Base-by-base conservation (phyloP, 495 filamentous ascomycete genomes). In the Parathielavia hyrcaniae region DNA sequence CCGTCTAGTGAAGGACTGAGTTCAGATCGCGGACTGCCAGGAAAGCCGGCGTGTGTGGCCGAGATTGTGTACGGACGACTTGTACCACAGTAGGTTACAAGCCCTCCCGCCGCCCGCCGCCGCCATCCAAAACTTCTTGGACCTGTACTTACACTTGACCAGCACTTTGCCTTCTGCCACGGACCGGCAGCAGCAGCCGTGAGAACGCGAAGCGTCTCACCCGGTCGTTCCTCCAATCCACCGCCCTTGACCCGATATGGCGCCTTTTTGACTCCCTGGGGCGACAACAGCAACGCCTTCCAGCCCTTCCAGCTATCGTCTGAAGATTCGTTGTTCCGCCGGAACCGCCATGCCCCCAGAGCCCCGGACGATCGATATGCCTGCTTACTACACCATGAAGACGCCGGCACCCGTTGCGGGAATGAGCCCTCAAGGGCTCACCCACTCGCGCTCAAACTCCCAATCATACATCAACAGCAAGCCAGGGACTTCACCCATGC, bases 381-480 rank as follows among this genome's bases (percentile, higher is more conserved):
- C 67, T 32, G 49, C 69, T 19, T 74, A 73, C 57, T 75, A 68
- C 65, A 77, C 69, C 30, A 77, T 77, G 73, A 79, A 77, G 64
- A 77, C 77, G 5, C 67, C 74, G n/a, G 64, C 70, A 61, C 67
- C 74, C 46, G 70, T 74, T 11, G 34, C 72, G n/a, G 61, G 72
- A 19, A 63, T 59, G 56, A 65, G 72, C 50, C 12, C 65, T n/a
- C 72, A 71, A 23, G 65, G 69, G 13, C 67, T 72, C 49, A 57
- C 72, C 14, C 77, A 76, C 57, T 64, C 72, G 9, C 73, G 73
- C 46, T 68, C 74, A 8, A 71, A 65, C 59, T 62, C 76, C 39
- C 69, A 74, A 52, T 67, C 71, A 10, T 72, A 72, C 57, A 68
- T 71, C 51, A 32, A 63, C 57, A 60, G 62, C 58, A 71, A 71